Evolutionary conservation across 257 asterid species (phyloP), one percentile per base, ranked within the genome.

Genomic region (Avicennia marina): DNA sequence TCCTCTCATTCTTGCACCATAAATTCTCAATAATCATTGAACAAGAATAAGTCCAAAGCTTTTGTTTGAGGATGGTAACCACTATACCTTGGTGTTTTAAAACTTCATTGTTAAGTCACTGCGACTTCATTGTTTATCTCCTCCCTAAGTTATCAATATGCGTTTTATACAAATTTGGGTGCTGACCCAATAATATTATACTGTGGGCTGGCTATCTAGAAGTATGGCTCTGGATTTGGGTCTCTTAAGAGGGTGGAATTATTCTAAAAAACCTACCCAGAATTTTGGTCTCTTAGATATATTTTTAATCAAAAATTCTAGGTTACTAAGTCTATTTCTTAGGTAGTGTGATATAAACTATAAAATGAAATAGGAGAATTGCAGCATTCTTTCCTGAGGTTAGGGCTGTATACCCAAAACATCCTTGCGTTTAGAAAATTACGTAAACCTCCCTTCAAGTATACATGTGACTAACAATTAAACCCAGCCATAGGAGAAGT

Each of bases 51-150:
- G 38, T 25, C 11, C 53, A 25, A 25, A 31, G 20, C 40, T 24
- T 31, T 22, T 12, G 56, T 7, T 47, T 16, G n/a, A 64, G 55
- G 48, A 22, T 55, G 41, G 49, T 29, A 63, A 43, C 32, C 44
- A 19, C 31, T 6, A 44, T 43, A 15, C 10, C n/a, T 43, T 26
- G 63, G 63, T 40, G 54, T 26, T 25, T 27, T n/a, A 20, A 29
- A 31, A 10, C 6, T 7, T 3, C 5, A 11, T 19, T n/a, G 10
- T 6, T 11, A 27, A 27, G 42, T 52, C 16, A 29, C 11, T n/a
- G n/a, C n/a, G n/a, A n/a, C n/a, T 33, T 32, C 19, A 18, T 36
- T 36, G 58, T 25, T 16, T 42, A 19, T 58, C n/a, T 29, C 56
- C 50, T 56, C 22, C 38, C 15, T 43, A 29, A 18, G 54, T 33